Percentiles rank a stretch among this genome's conserved stretches.
Evolutionary conservation across 768 basidiomycete genomes (phyloP).

Genomic region (Termitomyces sp.): DNA sequence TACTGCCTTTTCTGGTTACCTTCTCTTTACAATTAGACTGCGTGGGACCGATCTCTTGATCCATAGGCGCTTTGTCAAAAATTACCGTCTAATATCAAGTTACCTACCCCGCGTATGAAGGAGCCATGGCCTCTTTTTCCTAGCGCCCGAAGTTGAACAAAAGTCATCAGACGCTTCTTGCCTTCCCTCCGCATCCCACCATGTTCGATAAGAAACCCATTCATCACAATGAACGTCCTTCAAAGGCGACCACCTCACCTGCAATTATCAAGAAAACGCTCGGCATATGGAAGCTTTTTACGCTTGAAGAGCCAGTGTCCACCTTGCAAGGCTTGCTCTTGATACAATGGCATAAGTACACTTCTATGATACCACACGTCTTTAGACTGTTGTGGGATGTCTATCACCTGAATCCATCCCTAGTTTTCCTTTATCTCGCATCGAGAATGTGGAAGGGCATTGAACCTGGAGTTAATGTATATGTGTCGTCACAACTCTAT

Average conservation of each 20-base stretch:
- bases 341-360: conserved; percentile 13
- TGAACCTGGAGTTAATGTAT: conserved; percentile 15
- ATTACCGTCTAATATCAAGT: no score
- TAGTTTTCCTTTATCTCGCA: conserved; percentile 11
- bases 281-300: conserved; percentile 15
- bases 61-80: not conserved
- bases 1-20: no score
- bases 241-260: not conserved
- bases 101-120: not conserved
- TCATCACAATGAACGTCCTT: not conserved
- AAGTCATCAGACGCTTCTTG: not conserved
- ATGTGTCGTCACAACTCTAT: conserved; percentile 14
- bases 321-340: conserved; percentile 2
- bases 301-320: conserved; percentile 8
- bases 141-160: not conserved
- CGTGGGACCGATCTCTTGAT: no score
- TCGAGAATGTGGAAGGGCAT: conserved; percentile 13
- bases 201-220: not conserved
- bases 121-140: not conserved
- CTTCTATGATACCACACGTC: conserved; percentile 6
- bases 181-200: not conserved
- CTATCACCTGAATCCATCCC: conserved; percentile 11
- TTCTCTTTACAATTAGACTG: no score
- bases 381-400: conserved; percentile 10
- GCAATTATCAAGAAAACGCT: not conserved